A percentile compares a stretch with the other conserved stretches of the same genome.
Conservation (phyloP, 1,284 basidiomycete genomes). For the Hortiboletus rubellus region DNA sequence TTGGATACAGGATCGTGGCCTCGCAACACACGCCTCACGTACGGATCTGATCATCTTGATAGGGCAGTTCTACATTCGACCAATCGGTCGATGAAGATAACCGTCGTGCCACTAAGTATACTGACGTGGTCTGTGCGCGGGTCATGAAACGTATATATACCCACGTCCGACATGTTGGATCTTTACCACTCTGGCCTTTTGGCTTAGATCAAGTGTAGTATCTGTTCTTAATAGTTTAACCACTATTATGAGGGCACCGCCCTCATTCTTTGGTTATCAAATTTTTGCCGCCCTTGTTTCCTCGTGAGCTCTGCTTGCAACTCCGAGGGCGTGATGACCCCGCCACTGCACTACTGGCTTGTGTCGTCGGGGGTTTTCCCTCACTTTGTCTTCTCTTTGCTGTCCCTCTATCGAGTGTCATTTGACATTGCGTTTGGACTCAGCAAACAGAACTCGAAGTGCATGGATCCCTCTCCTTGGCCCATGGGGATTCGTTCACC, state of each 20-base stretch:
- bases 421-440: background rate
- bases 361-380: constrained; percentile 33
- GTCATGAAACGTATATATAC: constrained; percentile 8
- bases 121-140: constrained; percentile 16
- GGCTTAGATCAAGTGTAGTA: constrained; percentile 98
- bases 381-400: constrained; percentile 23
- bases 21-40: background rate
- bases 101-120: background rate
- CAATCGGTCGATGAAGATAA: background rate
- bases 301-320: constrained; percentile 37
- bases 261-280: constrained; percentile 36
- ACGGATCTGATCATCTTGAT: too few relatives aligned
- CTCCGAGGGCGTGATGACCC: constrained; percentile 36
- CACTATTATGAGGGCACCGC: constrained; percentile 39
- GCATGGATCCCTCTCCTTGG: background rate
- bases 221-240: constrained; percentile 38
- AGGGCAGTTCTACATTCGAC: background rate
- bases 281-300: constrained; percentile 34
- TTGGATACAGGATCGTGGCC: constrained; percentile 24
- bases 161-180: fast-evolving
- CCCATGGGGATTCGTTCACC: too few relatives aligned
- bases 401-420: background rate
- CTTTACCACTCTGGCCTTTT: constrained; percentile 89
- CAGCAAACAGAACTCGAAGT: constrained; percentile 5
- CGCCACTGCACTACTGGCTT: constrained; percentile 34